Conservation (phyloP, 768 basidiomycete species). For the Panaeolus cyanescens region DNA sequence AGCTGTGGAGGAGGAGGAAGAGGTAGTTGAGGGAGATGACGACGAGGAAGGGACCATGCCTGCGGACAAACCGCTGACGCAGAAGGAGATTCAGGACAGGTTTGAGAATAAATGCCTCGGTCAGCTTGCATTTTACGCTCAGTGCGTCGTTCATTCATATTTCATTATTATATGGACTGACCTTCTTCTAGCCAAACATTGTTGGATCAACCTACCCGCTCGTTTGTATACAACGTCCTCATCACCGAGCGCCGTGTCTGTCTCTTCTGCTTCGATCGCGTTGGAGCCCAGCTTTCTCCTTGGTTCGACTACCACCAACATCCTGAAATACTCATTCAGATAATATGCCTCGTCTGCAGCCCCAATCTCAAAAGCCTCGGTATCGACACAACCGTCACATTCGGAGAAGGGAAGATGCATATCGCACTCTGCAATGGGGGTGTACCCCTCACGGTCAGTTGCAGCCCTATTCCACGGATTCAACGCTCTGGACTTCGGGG, state of each 20-base stretch:
- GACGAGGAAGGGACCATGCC: background rate
- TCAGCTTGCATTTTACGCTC: background rate
- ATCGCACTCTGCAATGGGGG: background rate
- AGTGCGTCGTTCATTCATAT: background rate
- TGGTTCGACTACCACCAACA: background rate
- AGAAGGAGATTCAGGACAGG: background rate
- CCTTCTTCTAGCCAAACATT: background rate
- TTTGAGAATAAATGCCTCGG: background rate
- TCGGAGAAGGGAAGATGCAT: background rate
- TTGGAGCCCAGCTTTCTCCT: background rate
- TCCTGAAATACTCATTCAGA: background rate
- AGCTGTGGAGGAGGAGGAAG: background rate
- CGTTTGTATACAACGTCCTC: background rate
- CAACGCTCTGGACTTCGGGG: background rate
- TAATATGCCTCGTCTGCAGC: background rate
- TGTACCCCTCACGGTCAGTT: background rate
- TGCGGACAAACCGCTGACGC: background rate
- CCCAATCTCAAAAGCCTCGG: background rate
- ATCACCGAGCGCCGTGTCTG: background rate
- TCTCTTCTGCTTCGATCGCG: background rate
- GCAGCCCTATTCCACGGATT: background rate
- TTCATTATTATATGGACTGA: background rate
- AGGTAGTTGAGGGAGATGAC: background rate
- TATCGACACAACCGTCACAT: background rate
- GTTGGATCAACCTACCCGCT: background rate